These are phyloP conservation scores for Pythium volutum DNA, from an alignment of 352 stramenopile genomes.

Conservation along the genomic window DNA sequence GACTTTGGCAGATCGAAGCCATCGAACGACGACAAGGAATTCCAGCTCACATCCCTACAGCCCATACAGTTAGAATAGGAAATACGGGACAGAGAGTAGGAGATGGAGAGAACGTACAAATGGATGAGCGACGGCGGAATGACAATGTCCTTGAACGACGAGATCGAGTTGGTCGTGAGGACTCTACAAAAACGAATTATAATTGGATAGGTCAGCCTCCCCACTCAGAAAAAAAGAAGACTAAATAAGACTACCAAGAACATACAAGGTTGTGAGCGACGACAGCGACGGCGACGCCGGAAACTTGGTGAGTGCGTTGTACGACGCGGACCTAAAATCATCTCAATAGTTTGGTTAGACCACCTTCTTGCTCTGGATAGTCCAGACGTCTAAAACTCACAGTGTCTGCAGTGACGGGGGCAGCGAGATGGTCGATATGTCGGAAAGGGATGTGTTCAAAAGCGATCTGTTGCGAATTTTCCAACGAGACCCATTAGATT, in stretches of 20 bases:
- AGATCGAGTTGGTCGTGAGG: slow-evolving; percentile 22
- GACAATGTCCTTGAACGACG: slow-evolving; percentile 21
- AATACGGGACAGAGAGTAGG: too few relatives aligned
- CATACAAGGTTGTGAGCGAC: slow-evolving; percentile 18
- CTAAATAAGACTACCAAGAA: neutral
- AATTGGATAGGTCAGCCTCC: neutral
- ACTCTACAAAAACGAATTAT: neutral
- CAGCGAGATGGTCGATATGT: slow-evolving; percentile 21
- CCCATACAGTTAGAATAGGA: neutral
- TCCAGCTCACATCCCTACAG: slow-evolving; percentile 56
- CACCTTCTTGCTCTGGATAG: neutral
- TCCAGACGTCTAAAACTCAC: slow-evolving; percentile 3
- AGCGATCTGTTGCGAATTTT: slow-evolving; percentile 10
- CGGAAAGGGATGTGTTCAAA: slow-evolving; percentile 14
- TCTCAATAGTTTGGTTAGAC: neutral
- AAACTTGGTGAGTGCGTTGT: slow-evolving; percentile 21
- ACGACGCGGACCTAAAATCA: slow-evolving; percentile 13
- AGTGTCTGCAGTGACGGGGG: slow-evolving; percentile 15
- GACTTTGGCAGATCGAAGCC: slow-evolving; percentile 47
- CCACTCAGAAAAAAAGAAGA: neutral
- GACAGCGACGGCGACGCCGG: neutral
- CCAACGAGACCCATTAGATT: neutral
- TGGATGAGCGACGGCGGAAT: slow-evolving; percentile 12
- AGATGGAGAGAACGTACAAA: slow-evolving; percentile 7
- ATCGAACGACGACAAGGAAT: slow-evolving; percentile 53